These are phyloP conservation scores for Cryptococcus sp. DNA, from an alignment of 1,284 basidiomycete genomes.

Conservation along the genomic window DNA sequence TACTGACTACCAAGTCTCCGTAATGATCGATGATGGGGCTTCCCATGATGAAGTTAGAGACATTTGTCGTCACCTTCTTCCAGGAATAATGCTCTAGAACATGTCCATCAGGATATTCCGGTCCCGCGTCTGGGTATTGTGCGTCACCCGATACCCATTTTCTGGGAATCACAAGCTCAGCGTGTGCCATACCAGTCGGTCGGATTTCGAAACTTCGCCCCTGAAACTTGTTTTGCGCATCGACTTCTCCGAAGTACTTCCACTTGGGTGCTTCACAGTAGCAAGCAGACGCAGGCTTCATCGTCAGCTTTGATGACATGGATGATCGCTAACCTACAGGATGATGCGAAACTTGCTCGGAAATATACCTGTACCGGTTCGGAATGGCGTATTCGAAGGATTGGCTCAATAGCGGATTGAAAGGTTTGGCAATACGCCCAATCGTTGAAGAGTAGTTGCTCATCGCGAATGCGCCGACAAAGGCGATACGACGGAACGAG, in stretches of 20 bases:
- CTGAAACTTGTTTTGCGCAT: conserved; percentile 81
- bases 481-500: conserved; percentile 79
- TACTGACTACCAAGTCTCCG: conserved; percentile 82
- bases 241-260: conserved; percentile 87
- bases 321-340: conserved; percentile 49
- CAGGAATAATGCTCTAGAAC: conserved; percentile 48
- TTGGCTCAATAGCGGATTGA: conserved; percentile 69
- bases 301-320: conserved; percentile 1
- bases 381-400: conserved; percentile 94
- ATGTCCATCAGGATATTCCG: conserved; percentile 33
- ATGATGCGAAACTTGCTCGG: conserved; percentile 94
- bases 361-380: conserved; percentile 85
- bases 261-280: conserved; percentile 85
- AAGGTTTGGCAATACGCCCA: conserved; percentile 90
- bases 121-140: conserved; percentile 43
- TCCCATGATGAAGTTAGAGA: conserved; percentile 92
- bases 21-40: conserved; percentile 95
- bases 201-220: conserved; percentile 95
- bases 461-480: conserved; percentile 95
- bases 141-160: conserved; percentile 50
- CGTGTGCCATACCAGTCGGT: conserved; percentile 90
- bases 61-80: conserved; percentile 82
- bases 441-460: conserved; percentile 96
- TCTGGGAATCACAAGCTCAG: conserved; percentile 71
- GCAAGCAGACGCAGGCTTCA: conserved; percentile 84